These are phyloP conservation scores for Draba incana DNA, from an alignment of 345 rosid genomes.

Conservation along the genomic window DNA sequence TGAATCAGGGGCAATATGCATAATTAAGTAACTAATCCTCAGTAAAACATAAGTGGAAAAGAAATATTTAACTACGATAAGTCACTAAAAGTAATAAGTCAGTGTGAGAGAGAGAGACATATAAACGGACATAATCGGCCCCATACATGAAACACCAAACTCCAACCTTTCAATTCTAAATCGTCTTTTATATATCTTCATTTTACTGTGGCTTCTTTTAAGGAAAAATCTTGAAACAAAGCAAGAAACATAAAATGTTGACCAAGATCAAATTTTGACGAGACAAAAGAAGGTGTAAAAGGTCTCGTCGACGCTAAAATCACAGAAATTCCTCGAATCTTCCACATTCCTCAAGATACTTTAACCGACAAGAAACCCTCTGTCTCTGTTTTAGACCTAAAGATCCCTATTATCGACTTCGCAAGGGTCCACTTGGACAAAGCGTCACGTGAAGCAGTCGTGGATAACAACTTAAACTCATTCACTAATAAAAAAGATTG, in stretches of 20 bases:
- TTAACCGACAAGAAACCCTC: not conserved
- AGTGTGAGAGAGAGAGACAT: too few species aligned
- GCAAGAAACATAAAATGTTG: not conserved
- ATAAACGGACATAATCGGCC: not conserved
- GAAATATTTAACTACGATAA: too few species aligned
- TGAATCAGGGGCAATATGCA: not conserved
- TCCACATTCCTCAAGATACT: constrained; percentile 21
- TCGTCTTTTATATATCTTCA: not conserved
- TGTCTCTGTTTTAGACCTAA: not conserved
- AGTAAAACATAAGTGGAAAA: not conserved
- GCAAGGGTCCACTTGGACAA: constrained; percentile 32
- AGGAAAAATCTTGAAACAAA: not conserved
- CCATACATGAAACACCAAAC: constrained; percentile 6
- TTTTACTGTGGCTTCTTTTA: not conserved
- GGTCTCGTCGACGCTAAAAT: constrained; percentile 43
- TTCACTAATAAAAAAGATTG: too few species aligned
- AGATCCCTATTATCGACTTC: constrained; percentile 47
- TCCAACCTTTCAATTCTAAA: not conserved
- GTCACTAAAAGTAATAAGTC: too few species aligned
- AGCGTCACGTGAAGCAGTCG: constrained; percentile 24
- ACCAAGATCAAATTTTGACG: constrained; percentile 33
- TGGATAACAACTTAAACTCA: too few species aligned
- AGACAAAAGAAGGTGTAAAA: constrained; percentile 44
- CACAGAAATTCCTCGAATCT: constrained; percentile 39
- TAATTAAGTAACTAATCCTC: not conserved